Conservation (phyloP, 2,329 filamentous ascomycete genomes). For the Aureobasidium sp. region DNA sequence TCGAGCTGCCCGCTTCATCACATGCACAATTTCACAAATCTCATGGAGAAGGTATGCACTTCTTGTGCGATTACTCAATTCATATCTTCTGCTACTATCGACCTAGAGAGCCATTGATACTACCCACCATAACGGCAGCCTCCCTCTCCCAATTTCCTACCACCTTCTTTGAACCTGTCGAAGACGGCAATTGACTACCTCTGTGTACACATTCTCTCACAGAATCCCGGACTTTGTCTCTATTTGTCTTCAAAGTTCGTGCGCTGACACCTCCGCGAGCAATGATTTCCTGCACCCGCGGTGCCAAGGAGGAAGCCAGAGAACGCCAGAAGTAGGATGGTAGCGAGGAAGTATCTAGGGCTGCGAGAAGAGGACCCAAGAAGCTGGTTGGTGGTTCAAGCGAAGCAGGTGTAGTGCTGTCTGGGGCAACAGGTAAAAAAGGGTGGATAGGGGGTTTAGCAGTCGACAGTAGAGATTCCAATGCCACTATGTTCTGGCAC, state of each 20-base stretch:
- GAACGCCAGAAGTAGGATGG: slow-evolving; percentile 91
- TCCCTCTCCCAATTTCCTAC: slow-evolving; percentile 72
- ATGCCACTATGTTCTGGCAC: slow-evolving; percentile 84
- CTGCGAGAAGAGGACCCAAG: slow-evolving; percentile 47
- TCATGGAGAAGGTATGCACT: not conserved
- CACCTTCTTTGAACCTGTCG: slow-evolving; percentile 31
- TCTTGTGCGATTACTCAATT: not conserved
- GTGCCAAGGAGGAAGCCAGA: slow-evolving; percentile 67
- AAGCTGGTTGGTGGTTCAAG: slow-evolving; percentile 40
- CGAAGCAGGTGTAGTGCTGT: not conserved
- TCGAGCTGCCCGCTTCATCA: not conserved
- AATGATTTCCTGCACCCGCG: slow-evolving; percentile 76
- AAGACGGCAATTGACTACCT: slow-evolving; percentile 60
- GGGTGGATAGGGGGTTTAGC: slow-evolving; percentile 63
- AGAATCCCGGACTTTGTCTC: slow-evolving; percentile 64
- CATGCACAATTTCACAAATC: not conserved
- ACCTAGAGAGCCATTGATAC: slow-evolving; percentile 55
- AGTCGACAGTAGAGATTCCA: slow-evolving; percentile 67
- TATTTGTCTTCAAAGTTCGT: slow-evolving; percentile 69
- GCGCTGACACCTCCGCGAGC: slow-evolving; percentile 75
- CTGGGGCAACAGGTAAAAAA: slow-evolving; percentile 37
- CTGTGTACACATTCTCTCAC: slow-evolving; percentile 75
- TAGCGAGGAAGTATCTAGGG: slow-evolving; percentile 81
- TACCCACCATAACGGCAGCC: slow-evolving; percentile 88
- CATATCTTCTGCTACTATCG: slow-evolving; percentile 16